Conservation (phyloP, 2,329 filamentous ascomycete species). For the Cladophialophora psammophila region DNA sequence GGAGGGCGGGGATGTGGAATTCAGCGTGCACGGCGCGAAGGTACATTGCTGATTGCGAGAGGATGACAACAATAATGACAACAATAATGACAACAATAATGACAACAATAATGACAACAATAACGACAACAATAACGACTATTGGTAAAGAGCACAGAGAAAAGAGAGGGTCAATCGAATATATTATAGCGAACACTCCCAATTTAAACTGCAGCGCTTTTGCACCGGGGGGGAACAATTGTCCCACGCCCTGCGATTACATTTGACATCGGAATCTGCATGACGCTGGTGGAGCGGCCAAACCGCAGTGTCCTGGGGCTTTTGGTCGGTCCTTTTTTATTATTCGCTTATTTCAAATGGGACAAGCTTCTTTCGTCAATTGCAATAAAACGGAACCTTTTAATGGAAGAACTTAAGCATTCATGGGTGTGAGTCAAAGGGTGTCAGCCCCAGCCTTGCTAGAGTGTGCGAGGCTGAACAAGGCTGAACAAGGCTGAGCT, state of each 20-base stretch:
- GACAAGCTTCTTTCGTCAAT: no score
- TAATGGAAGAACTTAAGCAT: not conserved
- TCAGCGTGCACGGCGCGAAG: constrained; percentile 64
- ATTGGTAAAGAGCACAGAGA: no score
- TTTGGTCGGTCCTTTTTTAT: not conserved
- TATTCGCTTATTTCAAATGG: no score
- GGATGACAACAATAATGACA: no score
- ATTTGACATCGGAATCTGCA: not conserved
- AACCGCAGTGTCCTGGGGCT: not conserved
- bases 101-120: no score
- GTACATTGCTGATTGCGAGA: constrained; percentile 59
- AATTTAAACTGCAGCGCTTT: no score
- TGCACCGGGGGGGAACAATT: not conserved
- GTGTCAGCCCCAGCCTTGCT: not conserved
- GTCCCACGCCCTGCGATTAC: not conserved
- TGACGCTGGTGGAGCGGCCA: not conserved
- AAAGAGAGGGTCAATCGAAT: no score
- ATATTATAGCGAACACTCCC: no score
- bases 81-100: no score
- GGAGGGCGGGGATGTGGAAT: constrained; percentile 56
- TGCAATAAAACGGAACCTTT: not conserved
- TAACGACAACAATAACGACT: no score
- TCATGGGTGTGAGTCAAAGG: not conserved
- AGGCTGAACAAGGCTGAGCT: not conserved
- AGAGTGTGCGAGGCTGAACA: not conserved